Percentiles rank a stretch among this genome's conserved stretches.
These are phyloP conservation scores for Euryodendron excelsum DNA, from an alignment of 148 eudicot species.

Conservation along the genomic window DNA sequence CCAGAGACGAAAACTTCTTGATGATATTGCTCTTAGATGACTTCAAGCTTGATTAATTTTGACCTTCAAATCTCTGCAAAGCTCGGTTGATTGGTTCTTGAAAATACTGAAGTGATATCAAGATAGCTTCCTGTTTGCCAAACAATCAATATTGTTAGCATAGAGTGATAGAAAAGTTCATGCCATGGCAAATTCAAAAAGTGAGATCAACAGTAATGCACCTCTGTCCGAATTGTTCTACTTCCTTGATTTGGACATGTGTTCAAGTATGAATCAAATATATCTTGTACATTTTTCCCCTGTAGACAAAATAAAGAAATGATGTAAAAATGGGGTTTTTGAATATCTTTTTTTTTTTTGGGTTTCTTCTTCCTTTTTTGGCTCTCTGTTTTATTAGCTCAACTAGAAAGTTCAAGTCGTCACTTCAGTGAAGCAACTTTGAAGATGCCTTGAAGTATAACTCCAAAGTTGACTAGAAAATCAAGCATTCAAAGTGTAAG, in stretches of 20 bases:
- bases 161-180: background rate
- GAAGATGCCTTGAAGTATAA: background rate
- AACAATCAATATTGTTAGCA: background rate
- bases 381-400: background rate
- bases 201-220: slow-evolving; percentile 20
- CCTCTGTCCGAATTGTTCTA: slow-evolving; percentile 96
- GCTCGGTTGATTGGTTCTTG: slow-evolving; percentile 82
- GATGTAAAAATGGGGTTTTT: background rate
- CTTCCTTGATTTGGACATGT: slow-evolving; percentile 95
- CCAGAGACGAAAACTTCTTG: background rate
- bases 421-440: background rate
- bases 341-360: background rate
- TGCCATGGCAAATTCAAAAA: background rate
- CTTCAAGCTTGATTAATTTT: background rate
- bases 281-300: slow-evolving; percentile 61
- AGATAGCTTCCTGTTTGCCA: slow-evolving; percentile 76
- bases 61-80: slow-evolving; percentile 20
- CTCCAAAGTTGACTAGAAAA: background rate
- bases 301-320: slow-evolving; percentile 20
- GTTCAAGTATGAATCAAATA: slow-evolving; percentile 75
- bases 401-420: slow-evolving; percentile 1
- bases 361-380: background rate
- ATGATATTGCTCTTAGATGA: background rate
- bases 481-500: background rate
- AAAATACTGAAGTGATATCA: slow-evolving; percentile 88